These are phyloP conservation scores for Pseudogymnoascus sp. DNA, from an alignment of 2,329 filamentous ascomycete species.

Conservation along the genomic window DNA sequence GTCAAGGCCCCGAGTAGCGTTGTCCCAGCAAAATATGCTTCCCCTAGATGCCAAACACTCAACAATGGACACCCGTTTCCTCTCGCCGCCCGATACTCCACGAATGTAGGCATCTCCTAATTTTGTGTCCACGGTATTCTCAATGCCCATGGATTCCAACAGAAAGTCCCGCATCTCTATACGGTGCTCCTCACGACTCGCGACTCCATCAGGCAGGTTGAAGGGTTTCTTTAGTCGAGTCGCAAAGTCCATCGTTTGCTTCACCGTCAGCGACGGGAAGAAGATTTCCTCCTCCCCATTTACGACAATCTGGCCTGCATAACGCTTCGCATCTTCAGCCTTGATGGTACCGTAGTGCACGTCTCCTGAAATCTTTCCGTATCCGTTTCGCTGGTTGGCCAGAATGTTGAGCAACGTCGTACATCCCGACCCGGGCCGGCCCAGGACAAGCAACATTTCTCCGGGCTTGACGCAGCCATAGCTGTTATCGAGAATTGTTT, in stretches of 20 bases:
- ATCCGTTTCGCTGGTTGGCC: constrained; percentile 54
- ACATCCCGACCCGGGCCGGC: constrained; percentile 60
- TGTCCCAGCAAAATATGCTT: constrained; percentile 56
- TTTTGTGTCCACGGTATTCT: constrained; percentile 46
- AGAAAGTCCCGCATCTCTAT: constrained; percentile 44
- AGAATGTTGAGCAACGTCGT: constrained; percentile 63
- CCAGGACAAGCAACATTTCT: constrained; percentile 63
- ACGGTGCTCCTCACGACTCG: constrained; percentile 35
- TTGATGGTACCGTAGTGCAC: constrained; percentile 45
- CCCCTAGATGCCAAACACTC: constrained; percentile 32
- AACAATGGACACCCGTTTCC: constrained; percentile 53
- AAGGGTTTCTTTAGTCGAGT: constrained; percentile 51
- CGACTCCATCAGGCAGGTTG: constrained; percentile 35
- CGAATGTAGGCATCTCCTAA: constrained; percentile 51
- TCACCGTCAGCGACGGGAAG: constrained; percentile 42
- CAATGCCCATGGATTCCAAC: constrained; percentile 33
- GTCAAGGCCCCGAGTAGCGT: constrained; percentile 56
- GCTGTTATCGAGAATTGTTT: constrained; percentile 55
- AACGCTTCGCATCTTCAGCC: constrained; percentile 34
- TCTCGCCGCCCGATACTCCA: constrained; percentile 52
- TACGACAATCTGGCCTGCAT: constrained; percentile 48
- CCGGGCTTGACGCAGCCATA: constrained; percentile 64
- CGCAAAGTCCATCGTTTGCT: constrained; percentile 44
- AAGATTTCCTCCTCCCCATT: constrained; percentile 45
- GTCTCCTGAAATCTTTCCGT: constrained; percentile 47